Evolutionary conservation across 1,139 yeast genomes (phyloP).

Genomic region (Blastobotrys buckinghamii): DNA sequence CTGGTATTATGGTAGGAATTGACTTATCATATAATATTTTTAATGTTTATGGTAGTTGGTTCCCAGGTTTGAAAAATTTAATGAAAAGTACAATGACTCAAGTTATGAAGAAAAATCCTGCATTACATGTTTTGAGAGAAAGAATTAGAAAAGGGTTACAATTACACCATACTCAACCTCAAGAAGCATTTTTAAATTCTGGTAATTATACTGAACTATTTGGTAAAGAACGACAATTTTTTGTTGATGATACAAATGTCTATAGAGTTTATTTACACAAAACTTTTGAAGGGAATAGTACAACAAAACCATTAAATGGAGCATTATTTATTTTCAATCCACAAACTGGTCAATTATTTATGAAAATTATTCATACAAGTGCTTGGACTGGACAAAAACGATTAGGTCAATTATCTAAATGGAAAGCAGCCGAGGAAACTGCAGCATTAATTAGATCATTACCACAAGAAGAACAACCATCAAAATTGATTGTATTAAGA

Average conservation of each 20-base stretch:
- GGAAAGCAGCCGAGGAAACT: slow-evolving; percentile 98
- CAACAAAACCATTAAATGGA: slow-evolving; percentile 92
- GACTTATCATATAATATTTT: slow-evolving; percentile 95
- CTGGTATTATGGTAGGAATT: slow-evolving; percentile 85
- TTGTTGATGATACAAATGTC: slow-evolving; percentile 89
- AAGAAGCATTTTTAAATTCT: slow-evolving; percentile 85
- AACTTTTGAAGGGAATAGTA: slow-evolving; percentile 88
- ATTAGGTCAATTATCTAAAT: slow-evolving; percentile 86
- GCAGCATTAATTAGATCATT: slow-evolving; percentile 84
- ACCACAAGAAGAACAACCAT: slow-evolving; percentile 93
- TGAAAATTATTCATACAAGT: slow-evolving; percentile 87
- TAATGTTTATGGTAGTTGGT: slow-evolving; percentile 97
- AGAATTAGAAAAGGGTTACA: slow-evolving; percentile 92
- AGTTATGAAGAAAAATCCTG: slow-evolving; percentile 93
- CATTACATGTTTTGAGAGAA: slow-evolving; percentile 84
- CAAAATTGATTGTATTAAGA: slow-evolving; percentile 82
- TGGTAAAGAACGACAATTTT: slow-evolving; percentile 73
- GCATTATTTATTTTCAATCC: slow-evolving; percentile 89
- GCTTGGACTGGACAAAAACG: slow-evolving; percentile 98
- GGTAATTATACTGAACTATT: slow-evolving; percentile 87
- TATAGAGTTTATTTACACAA: slow-evolving; percentile 91
- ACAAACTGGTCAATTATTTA: slow-evolving; percentile 64
- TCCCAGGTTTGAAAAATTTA: slow-evolving; percentile 86
- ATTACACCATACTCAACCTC: slow-evolving; percentile 88
- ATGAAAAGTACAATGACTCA: slow-evolving; percentile 90